Conservation (phyloP, 306 rosid genomes). For the Cicer chorassanicum region DNA sequence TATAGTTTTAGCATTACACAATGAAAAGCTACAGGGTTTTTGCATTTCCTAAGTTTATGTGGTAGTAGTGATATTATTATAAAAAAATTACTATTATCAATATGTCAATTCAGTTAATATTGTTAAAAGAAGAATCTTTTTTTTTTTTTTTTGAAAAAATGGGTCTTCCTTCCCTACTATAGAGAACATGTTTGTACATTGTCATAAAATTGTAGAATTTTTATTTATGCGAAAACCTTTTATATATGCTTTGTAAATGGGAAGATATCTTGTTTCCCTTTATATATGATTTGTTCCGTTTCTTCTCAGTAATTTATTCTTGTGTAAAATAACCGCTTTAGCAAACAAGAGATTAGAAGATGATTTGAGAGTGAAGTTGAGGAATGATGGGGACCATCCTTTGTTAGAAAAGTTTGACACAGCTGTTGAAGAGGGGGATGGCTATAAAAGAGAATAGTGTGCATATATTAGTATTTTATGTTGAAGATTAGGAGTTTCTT, state of each 20-base stretch:
- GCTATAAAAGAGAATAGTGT: neutral
- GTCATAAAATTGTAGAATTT: constrained; percentile 1
- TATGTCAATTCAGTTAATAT: neutral
- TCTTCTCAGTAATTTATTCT: constrained; percentile 17
- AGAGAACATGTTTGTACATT: constrained; percentile 21
- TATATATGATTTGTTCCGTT: constrained; percentile 4
- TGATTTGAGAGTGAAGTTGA: constrained; percentile 28
- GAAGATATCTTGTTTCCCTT: constrained; percentile 15
- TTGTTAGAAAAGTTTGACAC: constrained; percentile 28
- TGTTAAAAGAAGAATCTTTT: neutral
- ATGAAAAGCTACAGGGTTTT: constrained; percentile 1
- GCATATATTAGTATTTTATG: neutral
- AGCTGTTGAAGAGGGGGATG: constrained; percentile 30
- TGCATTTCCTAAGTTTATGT: constrained; percentile 26
- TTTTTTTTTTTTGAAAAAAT: constrained; percentile 5
- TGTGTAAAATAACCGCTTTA: constrained; percentile 12
- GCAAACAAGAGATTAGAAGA: constrained; percentile 23
- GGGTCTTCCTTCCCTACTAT: neutral
- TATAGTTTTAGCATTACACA: constrained; percentile 3
- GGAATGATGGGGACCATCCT: constrained; percentile 37
- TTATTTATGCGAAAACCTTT: constrained; percentile 29
- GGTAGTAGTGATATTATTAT: neutral
- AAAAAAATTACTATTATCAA: neutral
- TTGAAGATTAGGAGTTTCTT: constrained; percentile 15
- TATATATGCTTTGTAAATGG: neutral